These are phyloP conservation scores for Ascochyta rabiei DNA, from an alignment of 2,329 filamentous ascomycete genomes.

Conservation along the genomic window DNA sequence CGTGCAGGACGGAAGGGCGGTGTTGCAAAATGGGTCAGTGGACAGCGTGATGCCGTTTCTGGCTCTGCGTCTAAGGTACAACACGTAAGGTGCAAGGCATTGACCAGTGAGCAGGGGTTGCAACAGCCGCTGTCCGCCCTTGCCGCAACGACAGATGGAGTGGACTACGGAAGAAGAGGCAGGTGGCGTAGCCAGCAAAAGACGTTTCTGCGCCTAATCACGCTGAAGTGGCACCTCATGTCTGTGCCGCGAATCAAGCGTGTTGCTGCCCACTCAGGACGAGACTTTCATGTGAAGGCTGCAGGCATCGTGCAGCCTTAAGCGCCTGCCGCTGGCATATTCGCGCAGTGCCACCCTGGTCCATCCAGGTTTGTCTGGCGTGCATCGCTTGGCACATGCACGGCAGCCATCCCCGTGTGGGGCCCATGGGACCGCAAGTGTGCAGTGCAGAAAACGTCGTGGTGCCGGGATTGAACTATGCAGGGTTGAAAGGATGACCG, in stretches of 20 bases:
- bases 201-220: slow-evolving; percentile 39
- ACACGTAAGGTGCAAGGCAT: slow-evolving; percentile 16
- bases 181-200: slow-evolving; percentile 33
- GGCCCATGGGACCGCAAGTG: slow-evolving; percentile 23
- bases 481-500: slow-evolving; percentile 1
- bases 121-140: slow-evolving; percentile 28
- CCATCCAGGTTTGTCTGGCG: slow-evolving; percentile 16
- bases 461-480: slow-evolving; percentile 22
- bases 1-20: background rate
- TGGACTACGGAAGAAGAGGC: slow-evolving; percentile 14
- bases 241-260: slow-evolving; percentile 33
- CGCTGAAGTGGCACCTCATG: slow-evolving; percentile 20
- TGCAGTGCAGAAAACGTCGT: slow-evolving; percentile 29
- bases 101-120: slow-evolving; percentile 18
- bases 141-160: slow-evolving; percentile 16
- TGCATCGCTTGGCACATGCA: slow-evolving; percentile 22
- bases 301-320: slow-evolving; percentile 25
- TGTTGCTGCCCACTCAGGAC: slow-evolving; percentile 27
- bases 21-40: background rate
- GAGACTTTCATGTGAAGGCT: slow-evolving; percentile 20
- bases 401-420: slow-evolving; percentile 22
- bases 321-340: slow-evolving; percentile 26
- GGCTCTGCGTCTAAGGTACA: slow-evolving; percentile 17
- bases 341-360: slow-evolving; percentile 21
- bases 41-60: background rate